Conservation (phyloP, 2,329 filamentous ascomycete species). For the Helotiales sp. region DNA sequence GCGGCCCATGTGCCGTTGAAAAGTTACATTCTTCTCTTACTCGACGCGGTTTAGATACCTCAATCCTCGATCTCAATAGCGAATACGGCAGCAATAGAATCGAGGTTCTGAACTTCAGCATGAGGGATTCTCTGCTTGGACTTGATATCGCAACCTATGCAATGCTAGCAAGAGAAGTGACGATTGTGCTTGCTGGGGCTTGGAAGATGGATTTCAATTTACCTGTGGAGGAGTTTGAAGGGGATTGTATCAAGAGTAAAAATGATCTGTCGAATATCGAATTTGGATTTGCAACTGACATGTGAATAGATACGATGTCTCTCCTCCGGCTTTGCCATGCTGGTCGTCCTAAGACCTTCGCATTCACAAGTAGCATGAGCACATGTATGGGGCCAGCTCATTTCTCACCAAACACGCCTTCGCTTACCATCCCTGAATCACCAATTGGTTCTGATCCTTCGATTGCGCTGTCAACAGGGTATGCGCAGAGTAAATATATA, state of each 20-base stretch:
- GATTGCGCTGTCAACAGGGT: constrained; percentile 36
- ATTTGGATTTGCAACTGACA: not conserved
- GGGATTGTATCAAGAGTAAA: constrained; percentile 41
- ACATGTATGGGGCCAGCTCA: constrained; percentile 37
- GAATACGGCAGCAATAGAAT: constrained; percentile 30
- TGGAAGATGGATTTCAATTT: constrained; percentile 44
- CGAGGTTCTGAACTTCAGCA: constrained; percentile 38
- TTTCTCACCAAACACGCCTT: not conserved
- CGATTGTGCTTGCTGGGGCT: constrained; percentile 40
- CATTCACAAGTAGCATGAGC: constrained; percentile 39
- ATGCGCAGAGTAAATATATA: constrained; percentile 41
- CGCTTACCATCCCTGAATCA: constrained; percentile 28
- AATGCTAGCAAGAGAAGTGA: constrained; percentile 34
- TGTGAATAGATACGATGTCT: constrained; percentile 37
- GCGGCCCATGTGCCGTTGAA: constrained; percentile 28
- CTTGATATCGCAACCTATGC: constrained; percentile 37
- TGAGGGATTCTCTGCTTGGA: constrained; percentile 39
- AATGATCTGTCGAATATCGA: not conserved
- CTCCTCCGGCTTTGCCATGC: constrained; percentile 39
- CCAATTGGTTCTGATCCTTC: constrained; percentile 33
- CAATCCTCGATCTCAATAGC: constrained; percentile 25
- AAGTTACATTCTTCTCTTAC: constrained; percentile 30
- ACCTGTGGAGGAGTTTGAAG: constrained; percentile 40
- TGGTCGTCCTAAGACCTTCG: constrained; percentile 34
- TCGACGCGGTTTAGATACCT: constrained; percentile 28